Evolutionary conservation across 192 early-diverging fungal species (phyloP).

Genomic region (Obelidium mucronatum): DNA sequence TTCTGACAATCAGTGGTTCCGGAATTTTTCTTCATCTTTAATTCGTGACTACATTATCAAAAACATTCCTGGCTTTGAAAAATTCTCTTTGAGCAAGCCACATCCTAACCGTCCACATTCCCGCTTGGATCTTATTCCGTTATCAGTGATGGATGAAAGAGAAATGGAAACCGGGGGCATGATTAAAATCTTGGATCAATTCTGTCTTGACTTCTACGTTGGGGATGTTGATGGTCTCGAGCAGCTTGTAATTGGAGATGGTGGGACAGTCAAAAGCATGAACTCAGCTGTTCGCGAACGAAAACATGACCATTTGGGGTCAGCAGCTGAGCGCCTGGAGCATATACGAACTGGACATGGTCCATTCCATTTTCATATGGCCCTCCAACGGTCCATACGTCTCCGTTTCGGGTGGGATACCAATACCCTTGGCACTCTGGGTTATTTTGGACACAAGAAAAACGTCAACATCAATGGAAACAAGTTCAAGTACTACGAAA

Average conservation of each 20-base stretch:
- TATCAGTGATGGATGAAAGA: neutral
- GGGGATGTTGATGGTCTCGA: neutral
- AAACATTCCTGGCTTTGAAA: neutral
- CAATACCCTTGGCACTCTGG: neutral
- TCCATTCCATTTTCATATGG: neutral
- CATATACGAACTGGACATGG: neutral
- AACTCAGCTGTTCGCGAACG: neutral
- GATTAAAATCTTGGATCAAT: neutral
- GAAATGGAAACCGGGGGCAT: neutral
- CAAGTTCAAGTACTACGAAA: neutral
- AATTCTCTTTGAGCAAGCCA: neutral
- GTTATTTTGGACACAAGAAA: neutral
- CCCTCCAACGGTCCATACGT: neutral
- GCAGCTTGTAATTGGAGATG: neutral
- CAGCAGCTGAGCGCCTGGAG: neutral
- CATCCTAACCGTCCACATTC: neutral
- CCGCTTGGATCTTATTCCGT: neutral
- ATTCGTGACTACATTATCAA: neutral
- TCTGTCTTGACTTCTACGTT: neutral
- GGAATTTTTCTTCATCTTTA: neutral
- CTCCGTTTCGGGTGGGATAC: neutral
- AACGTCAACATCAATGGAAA: neutral
- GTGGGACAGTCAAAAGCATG: neutral
- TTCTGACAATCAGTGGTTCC: neutral
- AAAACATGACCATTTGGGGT: neutral